These are phyloP conservation scores for Globisporangium radiosum DNA, from an alignment of 352 stramenopile genomes.

Conservation along the genomic window DNA sequence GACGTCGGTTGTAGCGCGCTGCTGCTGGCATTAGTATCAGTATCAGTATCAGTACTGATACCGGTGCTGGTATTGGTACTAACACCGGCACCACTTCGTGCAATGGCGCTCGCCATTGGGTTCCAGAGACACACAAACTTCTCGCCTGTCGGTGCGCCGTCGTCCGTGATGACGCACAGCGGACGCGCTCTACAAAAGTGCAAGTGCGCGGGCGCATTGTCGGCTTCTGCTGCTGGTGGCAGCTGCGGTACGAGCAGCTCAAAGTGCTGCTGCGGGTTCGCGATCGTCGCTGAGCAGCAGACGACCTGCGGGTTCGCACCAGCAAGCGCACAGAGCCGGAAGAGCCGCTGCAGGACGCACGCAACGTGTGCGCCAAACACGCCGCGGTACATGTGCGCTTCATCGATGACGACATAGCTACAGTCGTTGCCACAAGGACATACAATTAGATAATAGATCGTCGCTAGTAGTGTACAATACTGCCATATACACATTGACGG, in stretches of 20 bases:
- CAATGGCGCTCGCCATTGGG: constrained; percentile 33
- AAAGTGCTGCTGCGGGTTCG: constrained; percentile 91
- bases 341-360: constrained; percentile 86
- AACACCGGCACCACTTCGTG: too few relatives aligned
- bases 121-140: constrained; percentile 97
- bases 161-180: constrained; percentile 78
- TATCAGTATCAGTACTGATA: neutral
- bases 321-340: constrained; percentile 84
- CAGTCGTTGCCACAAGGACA: neutral
- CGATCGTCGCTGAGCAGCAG: constrained; percentile 95
- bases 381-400: constrained; percentile 94
- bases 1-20: too few relatives aligned
- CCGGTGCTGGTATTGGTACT: constrained; percentile 9
- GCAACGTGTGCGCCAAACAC: constrained; percentile 83
- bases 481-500: too few relatives aligned
- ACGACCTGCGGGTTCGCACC: constrained; percentile 86
- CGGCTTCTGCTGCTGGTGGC: constrained; percentile 16
- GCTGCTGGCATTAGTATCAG: neutral
- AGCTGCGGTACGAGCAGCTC: constrained; percentile 78
- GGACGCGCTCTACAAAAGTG: constrained; percentile 56
- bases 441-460: too few relatives aligned
- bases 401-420: constrained; percentile 73
- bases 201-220: constrained; percentile 25
- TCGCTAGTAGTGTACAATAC: too few relatives aligned
- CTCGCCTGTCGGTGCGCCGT: constrained; percentile 84